Evolutionary conservation across 495 filamentous ascomycete genomes (phyloP), one percentile per base, ranked within the genome.

Genomic region (Lindgomyces ingoldianus): DNA sequence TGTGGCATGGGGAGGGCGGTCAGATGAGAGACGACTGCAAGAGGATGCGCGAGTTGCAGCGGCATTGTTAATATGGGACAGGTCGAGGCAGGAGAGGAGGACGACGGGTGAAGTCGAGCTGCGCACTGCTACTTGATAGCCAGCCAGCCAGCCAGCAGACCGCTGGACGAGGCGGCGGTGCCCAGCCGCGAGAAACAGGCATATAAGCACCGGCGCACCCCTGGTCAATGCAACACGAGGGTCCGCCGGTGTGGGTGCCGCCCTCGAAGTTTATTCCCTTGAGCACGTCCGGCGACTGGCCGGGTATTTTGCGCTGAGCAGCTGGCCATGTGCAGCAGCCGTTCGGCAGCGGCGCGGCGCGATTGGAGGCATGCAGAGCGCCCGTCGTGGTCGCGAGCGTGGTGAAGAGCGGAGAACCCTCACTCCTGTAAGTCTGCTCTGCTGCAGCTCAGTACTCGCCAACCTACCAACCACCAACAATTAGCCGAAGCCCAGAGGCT

Each of bases 41-140:
- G 29, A 41, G 65, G n/a, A 57, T 25, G 36, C 14, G 48, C 60
- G 41, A 26, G 49, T 11, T 65, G 66, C 66, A 64, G 56, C 50
- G 42, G n/a, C 66, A 64, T 63, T 21, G 60, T 56, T 47, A 64
- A 63, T 60, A 62, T 62, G 64, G 54, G 55, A 54, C 25, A 27
- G 29, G 27, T 16, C 22, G 51, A 36, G 42, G 30, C 29, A 27
- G 41, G 53, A 50, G 22, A 45, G 30, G 52, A 58, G 53, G 30
- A 18, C 44, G 26, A 33, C 36, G 62, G 64, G 53, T 67, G 64
- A 67, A 64, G 65, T 63, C 52, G 60, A 26, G 19, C 18, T 26
- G n/a, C 22, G 29, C 12, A 12, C n/a, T 41, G 30, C 4, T 56
- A n/a, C 36, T 42, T 51, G 11, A 6, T 39, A 60, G 16, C 44